Percentiles rank a stretch among this genome's conserved stretches.
phyloP scores from a whole-genome alignment of 2,329 filamentous ascomycete species.

The Ascosphaera apis region DNA sequence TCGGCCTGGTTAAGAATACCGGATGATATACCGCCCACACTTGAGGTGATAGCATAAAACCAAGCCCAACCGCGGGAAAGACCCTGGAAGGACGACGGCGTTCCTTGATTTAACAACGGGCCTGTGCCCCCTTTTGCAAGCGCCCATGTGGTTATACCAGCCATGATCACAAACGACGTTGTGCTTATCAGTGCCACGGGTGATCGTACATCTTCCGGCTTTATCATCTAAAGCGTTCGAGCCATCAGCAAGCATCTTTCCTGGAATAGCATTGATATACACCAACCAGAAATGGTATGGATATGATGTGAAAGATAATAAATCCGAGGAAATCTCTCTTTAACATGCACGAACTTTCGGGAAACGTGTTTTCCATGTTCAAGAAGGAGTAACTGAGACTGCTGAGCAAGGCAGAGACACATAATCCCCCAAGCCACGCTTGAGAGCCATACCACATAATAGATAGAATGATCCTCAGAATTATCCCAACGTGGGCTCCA shows the following conservation, averaged over 20 bases:
- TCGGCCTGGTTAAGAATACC: constrained; percentile 25
- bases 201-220: no score
- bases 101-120: constrained; percentile 2
- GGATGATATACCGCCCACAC: constrained; percentile 22
- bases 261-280: no score
- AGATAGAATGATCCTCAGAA: constrained; percentile 1
- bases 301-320: constrained; percentile 16
- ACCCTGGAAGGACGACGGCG: constrained; percentile 3
- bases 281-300: constrained; percentile 21
- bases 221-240: no score
- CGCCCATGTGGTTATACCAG: constrained; percentile 1
- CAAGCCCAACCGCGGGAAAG: constrained; percentile 18
- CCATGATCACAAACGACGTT: not conserved
- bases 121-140: constrained; percentile 3
- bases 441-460: constrained; percentile 17
- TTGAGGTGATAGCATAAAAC: constrained; percentile 18
- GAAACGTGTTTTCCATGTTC: constrained; percentile 15
- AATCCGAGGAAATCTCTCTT: constrained; percentile 16
- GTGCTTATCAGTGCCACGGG: constrained; percentile 3
- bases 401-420: constrained; percentile 13
- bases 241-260: no score
- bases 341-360: constrained; percentile 12
- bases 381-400: constrained; percentile 15
- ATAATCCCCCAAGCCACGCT: constrained; percentile 16
- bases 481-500: no score